Base-by-base conservation (phyloP, 345 rosid species). In the Limnanthes douglasii region DNA sequence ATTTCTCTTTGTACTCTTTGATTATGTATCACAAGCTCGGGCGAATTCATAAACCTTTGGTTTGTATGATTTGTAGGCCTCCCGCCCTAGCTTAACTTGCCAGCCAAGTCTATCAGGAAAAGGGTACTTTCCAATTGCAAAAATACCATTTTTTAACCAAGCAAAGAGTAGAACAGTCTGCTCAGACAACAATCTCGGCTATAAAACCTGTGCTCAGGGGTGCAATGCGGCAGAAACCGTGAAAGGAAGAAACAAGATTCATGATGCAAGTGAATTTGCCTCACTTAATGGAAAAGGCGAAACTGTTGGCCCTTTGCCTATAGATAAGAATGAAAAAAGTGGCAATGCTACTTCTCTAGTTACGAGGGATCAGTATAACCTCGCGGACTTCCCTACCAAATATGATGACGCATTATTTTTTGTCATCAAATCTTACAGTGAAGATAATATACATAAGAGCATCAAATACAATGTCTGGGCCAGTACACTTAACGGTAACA, bases 381-480 rank as follows among this genome's bases (percentile, higher is more conserved):
- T 55, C 18, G 11, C 62, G 29, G 69, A 66, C 65, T 66, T 69
- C 33, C 62, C 48, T 21, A 64, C 58, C 22, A 61, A 43, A 14
- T 55, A 69, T n/a, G 66, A 62, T 39, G 62, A 60, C 12, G 82
- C 73, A 10, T 39, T 44, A 17, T 74, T 74, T 62, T 70, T 69
- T 54, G 72, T 74, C 34, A 74, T 74, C 29, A 74, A 74, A 47
- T 74, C 83, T 41, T 74, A 70, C 41, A 74, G 75, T 34, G 83
- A 74, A 56, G 83, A 74, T 35, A 78, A 74, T 23, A 48, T 74
- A 26, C 83, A 70, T 42, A 74, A 74, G 50, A 64, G 83, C 52
- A 64, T 74, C 46, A 74, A 74, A 34, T 74, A 74, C 63, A 74
- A 61, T 56, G 83, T 74, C 12, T 74, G 83, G 83, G 62, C 83